Evolutionary conservation across 257 asterid species (phyloP).

Genomic region (Solanum clarkiae): DNA sequence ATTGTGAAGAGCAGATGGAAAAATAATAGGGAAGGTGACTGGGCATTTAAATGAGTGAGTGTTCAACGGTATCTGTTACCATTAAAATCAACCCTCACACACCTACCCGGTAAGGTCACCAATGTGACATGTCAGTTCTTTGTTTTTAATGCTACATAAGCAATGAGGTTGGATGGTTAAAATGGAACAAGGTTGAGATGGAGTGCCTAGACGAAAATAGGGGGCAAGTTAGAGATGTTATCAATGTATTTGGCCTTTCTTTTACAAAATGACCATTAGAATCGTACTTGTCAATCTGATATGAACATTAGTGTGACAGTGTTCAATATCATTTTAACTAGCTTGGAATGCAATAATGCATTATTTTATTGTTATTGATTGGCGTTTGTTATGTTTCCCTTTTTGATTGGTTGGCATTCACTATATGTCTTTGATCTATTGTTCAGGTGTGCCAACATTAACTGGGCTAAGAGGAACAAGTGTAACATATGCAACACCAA

Average conservation of each 20-base stretch:
- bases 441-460: conserved; percentile 92
- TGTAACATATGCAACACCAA: conserved; percentile 98
- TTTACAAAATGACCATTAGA: neutral
- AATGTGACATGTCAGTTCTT: neutral
- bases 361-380: neutral
- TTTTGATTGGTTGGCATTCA: neutral
- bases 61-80: neutral
- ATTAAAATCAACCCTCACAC: neutral
- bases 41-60: neutral
- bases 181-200: neutral
- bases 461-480: conserved; percentile 95
- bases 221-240: neutral
- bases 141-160: neutral
- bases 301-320: neutral
- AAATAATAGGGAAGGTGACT: neutral
- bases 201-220: neutral
- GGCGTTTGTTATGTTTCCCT: neutral
- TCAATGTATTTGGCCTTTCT: neutral
- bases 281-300: neutral
- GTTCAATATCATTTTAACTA: neutral
- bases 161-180: neutral
- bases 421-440: neutral
- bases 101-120: neutral
- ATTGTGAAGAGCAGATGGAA: too few species aligned
- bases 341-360: neutral